These are phyloP conservation scores for Inonotus obliquus DNA, from an alignment of 1,284 basidiomycete species.

Conservation along the genomic window DNA sequence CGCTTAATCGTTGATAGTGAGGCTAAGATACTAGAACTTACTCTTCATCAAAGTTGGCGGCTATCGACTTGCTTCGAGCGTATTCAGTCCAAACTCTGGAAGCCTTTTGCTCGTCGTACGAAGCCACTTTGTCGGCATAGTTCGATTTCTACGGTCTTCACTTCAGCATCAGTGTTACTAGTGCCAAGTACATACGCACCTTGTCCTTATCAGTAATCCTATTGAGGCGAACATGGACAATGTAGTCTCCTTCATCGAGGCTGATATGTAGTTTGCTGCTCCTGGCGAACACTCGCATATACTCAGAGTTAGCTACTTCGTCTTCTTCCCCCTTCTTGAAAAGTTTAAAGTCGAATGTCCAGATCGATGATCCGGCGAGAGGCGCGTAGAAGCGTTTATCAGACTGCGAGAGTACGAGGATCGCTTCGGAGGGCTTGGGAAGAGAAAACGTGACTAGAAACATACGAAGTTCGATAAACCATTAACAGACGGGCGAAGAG, in stretches of 20 bases:
- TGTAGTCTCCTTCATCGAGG: constrained; percentile 45
- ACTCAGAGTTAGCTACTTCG: constrained; percentile 32
- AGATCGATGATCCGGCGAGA: constrained; percentile 31
- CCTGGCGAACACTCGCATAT: constrained; percentile 30
- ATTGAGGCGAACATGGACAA: constrained; percentile 47
- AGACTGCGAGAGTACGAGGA: constrained; percentile 46
- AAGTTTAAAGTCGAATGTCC: constrained; percentile 43
- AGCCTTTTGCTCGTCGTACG: constrained; percentile 8
- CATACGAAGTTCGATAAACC: background rate
- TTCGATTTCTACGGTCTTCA: background rate
- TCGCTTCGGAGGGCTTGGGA: constrained; percentile 31
- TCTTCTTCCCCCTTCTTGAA: constrained; percentile 40
- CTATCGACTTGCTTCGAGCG: constrained; percentile 41
- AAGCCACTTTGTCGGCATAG: background rate
- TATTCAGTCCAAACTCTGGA: constrained; percentile 34
- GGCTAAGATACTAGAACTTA: constrained; percentile 20
- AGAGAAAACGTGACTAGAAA: constrained; percentile 24
- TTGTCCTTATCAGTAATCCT: constrained; percentile 18
- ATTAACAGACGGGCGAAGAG: no score
- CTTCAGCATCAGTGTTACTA: no score
- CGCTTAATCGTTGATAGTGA: background rate
- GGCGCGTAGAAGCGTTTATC: constrained; percentile 41
- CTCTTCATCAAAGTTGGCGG: constrained; percentile 40
- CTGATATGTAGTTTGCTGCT: constrained; percentile 38
- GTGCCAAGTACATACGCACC: no score